phyloP scores from a whole-genome alignment of 805 yeast genomes.

The Metschnikowia drakensbergensis region DNA sequence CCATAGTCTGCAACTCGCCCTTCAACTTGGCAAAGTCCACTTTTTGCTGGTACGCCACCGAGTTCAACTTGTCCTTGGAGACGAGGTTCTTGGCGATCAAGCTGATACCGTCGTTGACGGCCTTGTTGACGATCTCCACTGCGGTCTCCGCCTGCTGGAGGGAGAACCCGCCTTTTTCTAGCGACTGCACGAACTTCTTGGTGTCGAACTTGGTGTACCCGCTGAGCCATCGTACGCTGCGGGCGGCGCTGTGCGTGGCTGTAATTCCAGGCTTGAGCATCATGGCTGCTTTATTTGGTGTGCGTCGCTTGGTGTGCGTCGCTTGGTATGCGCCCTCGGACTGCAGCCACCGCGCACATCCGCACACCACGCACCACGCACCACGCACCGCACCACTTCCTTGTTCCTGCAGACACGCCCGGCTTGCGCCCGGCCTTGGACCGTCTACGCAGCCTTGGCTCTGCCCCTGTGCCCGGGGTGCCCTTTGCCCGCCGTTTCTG shows the following conservation, averaged over 20 bases:
- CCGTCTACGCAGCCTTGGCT: too few relatives aligned
- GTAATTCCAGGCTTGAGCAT: background rate
- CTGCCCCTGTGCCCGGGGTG: too few relatives aligned
- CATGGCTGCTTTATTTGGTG: too few relatives aligned
- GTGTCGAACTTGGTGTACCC: slow-evolving; percentile 64
- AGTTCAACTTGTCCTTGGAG: slow-evolving; percentile 76
- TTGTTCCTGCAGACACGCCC: too few relatives aligned
- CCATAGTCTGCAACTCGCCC: slow-evolving; percentile 86
- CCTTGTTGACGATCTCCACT: slow-evolving; percentile 64
- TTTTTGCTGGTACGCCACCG: slow-evolving; percentile 89
- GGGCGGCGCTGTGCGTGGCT: background rate
- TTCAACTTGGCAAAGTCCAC: slow-evolving; percentile 94
- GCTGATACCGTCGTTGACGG: slow-evolving; percentile 76
- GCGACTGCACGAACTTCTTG: slow-evolving; percentile 61
- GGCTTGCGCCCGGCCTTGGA: too few relatives aligned
- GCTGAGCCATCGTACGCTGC: slow-evolving; percentile 14
- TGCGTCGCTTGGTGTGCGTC: too few relatives aligned
- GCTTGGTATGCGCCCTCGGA: too few relatives aligned
- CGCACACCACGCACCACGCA: too few relatives aligned
- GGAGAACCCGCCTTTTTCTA: slow-evolving; percentile 65
- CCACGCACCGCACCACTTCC: too few relatives aligned
- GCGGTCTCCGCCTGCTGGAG: slow-evolving; percentile 77
- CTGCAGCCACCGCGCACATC: too few relatives aligned
- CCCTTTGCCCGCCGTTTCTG: too few relatives aligned
- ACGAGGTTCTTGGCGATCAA: slow-evolving; percentile 75